Base-by-base conservation (phyloP, 148 eudicot genomes). In the Mesembryanthemum crystallinum region DNA sequence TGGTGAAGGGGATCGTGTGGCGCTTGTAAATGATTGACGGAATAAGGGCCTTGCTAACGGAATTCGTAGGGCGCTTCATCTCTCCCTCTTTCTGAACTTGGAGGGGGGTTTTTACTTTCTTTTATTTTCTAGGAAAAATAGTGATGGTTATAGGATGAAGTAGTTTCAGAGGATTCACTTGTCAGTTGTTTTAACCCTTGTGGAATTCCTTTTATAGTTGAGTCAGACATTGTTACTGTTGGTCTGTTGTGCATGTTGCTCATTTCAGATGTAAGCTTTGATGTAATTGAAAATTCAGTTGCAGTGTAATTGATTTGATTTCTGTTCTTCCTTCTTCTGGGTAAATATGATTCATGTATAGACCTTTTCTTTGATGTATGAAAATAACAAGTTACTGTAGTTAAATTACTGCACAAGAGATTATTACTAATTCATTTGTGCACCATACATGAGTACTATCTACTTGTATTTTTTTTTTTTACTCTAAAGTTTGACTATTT, bases 21-120 rank as follows among this genome's bases (percentile, higher is more conserved):
- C 76, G 42, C 60, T 24, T 82, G 84, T 82, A 82, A 78, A 82
- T 82, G 84, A 67, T 74, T 82, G 81, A 82, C 72, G 37, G 68
- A 82, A 78, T 82, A 77, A 82, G 81, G 75, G 84, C 81, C 52
- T 28, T 72, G 80, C 83, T 81, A 51, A 76, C 75, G 51, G 76
- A 39, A 60, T 66, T 81, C n/a, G 63, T 37, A 18, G 10, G 49
- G 60, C 47, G 65, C 76, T 77, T 74, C 73, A 61, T 77, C 64
- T 72, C 60, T 59, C 51, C 32, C 80, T 43, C 55, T 43, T 65
- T 64, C 42, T 30, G 3, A 28, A 42, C 51, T 49, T 63, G 75
- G 68, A 61, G 14, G 77, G 27, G 62, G 25, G 49, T 29, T 67
- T 39, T 39, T 28, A 52, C 28, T 54, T 42, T 0, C 15, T 49